These are phyloP conservation scores for Tulasnella sp. DNA, from an alignment of 768 basidiomycete genomes.

Conservation along the genomic window DNA sequence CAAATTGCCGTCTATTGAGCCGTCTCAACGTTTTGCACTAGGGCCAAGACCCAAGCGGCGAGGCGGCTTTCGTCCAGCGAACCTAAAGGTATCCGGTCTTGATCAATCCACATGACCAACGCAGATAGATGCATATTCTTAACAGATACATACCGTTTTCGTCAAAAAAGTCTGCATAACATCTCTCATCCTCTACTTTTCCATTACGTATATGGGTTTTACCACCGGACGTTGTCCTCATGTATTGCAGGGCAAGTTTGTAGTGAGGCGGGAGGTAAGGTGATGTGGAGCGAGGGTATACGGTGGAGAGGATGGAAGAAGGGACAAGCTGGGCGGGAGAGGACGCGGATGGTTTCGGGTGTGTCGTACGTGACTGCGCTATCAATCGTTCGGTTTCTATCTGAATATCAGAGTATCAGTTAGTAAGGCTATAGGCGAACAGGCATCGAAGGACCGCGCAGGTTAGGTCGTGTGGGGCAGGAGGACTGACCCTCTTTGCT, in stretches of 20 bases:
- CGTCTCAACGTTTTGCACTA: constrained; percentile 22
- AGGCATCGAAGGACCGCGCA: too few species aligned
- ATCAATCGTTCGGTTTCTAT: constrained; percentile 87
- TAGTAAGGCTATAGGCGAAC: background rate
- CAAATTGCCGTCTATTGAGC: background rate
- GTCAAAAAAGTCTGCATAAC: constrained; percentile 71
- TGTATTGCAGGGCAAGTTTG: constrained; percentile 51
- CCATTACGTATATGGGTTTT: constrained; percentile 73
- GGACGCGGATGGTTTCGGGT: constrained; percentile 3
- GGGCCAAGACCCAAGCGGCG: constrained; percentile 64
- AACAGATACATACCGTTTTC: constrained; percentile 38
- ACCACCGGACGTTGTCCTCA: constrained; percentile 72
- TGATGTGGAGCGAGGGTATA: constrained; percentile 26
- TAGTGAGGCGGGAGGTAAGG: constrained; percentile 50
- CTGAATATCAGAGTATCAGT: constrained; percentile 32
- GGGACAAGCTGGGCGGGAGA: background rate
- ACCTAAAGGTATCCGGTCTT: background rate
- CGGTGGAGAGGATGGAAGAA: constrained; percentile 25
- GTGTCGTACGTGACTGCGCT: constrained; percentile 50
- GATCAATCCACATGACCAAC: too few species aligned
- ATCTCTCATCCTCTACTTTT: constrained; percentile 39
- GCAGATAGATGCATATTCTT: too few species aligned
- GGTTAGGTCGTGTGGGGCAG: background rate
- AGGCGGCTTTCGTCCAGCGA: constrained; percentile 65
- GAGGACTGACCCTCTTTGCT: constrained; percentile 58